These are phyloP conservation scores for Trichoderma hamatum DNA, from an alignment of 2,329 filamentous ascomycete species.

Conservation along the genomic window DNA sequence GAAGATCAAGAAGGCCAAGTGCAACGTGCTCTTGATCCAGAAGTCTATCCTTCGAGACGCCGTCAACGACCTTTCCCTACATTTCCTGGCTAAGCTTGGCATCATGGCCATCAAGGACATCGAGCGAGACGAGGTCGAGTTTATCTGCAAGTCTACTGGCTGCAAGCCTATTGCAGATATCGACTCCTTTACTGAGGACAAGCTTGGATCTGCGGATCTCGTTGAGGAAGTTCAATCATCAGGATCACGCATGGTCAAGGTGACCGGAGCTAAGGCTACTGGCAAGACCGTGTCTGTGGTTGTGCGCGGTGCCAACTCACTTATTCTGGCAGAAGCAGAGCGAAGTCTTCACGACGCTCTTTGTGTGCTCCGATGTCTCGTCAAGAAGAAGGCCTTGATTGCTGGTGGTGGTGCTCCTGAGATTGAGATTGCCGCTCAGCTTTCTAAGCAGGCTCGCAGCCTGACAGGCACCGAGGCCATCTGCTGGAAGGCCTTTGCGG, in stretches of 20 bases:
- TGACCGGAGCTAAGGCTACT: conserved; percentile 83
- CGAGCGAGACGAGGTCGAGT: conserved; percentile 97
- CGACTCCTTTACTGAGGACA: conserved; percentile 98
- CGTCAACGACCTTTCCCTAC: conserved; percentile 94
- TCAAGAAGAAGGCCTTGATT: conserved; percentile 99
- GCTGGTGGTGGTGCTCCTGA: conserved; percentile 95
- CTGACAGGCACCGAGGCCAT: conserved; percentile 92
- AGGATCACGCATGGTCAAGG: conserved; percentile 90
- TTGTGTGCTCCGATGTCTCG: conserved; percentile 93
- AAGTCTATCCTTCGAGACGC: conserved; percentile 98
- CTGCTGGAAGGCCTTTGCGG: conserved; percentile 98
- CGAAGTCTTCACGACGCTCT: conserved; percentile 95
- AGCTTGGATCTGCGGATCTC: conserved; percentile 89
- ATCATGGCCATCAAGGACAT: conserved; percentile 97
- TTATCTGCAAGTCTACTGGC: conserved; percentile 98
- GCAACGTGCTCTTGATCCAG: conserved; percentile 96
- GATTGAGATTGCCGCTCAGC: conserved; percentile 89
- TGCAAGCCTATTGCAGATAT: conserved; percentile 99
- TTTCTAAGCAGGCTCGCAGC: conserved; percentile 79
- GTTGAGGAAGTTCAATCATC: conserved; percentile 89
- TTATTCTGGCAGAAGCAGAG: conserved; percentile 97
- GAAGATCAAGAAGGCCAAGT: conserved; percentile 99
- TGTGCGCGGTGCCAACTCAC: conserved; percentile 86
- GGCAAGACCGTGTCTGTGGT: conserved; percentile 93
- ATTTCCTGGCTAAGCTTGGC: conserved; percentile 96